Conservation (phyloP, 768 basidiomycete species). For the Pulveroboletus sp. region DNA sequence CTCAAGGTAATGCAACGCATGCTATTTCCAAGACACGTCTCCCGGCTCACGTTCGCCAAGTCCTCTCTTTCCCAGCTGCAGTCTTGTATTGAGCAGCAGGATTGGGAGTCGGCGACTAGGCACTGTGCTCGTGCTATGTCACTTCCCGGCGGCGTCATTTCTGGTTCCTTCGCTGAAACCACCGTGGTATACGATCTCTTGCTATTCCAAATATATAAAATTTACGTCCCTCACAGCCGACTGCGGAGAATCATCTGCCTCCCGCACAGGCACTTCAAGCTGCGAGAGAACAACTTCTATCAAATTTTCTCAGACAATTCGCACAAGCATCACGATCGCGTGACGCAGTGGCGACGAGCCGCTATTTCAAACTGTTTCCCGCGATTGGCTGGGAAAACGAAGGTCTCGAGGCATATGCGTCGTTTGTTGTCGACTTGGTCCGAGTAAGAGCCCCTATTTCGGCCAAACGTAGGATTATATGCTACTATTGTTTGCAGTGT, state of each 20-base stretch:
- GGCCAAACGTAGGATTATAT: slow-evolving; percentile 64
- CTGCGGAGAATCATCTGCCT: slow-evolving; percentile 80
- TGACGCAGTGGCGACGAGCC: slow-evolving; percentile 83
- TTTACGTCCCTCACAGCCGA: slow-evolving; percentile 58
- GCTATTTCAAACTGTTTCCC: slow-evolving; percentile 97
- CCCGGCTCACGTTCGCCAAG: slow-evolving; percentile 38
- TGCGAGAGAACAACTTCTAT: slow-evolving; percentile 71
- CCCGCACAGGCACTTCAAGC: slow-evolving; percentile 80
- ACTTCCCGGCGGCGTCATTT: slow-evolving; percentile 71
- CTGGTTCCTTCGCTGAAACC: slow-evolving; percentile 80
- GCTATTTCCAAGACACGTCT: slow-evolving; percentile 20
- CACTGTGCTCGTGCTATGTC: slow-evolving; percentile 91
- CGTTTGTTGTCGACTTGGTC: slow-evolving; percentile 90
- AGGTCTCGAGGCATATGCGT: slow-evolving; percentile 88
- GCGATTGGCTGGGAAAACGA: slow-evolving; percentile 91
- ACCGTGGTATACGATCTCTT: slow-evolving; percentile 66
- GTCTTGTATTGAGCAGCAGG: slow-evolving; percentile 68
- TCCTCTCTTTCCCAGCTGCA: slow-evolving; percentile 60
- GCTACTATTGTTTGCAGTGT: slow-evolving; percentile 4
- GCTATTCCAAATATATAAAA: not conserved
- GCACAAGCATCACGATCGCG: slow-evolving; percentile 74
- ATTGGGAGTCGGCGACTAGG: slow-evolving; percentile 95
- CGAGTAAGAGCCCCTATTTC: slow-evolving; percentile 72
- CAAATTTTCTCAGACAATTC: slow-evolving; percentile 79
- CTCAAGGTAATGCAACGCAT: slow-evolving; percentile 63